Evolutionary conservation across 208 protist genomes (phyloP).

Genomic region (Leishmania braziliensis): DNA sequence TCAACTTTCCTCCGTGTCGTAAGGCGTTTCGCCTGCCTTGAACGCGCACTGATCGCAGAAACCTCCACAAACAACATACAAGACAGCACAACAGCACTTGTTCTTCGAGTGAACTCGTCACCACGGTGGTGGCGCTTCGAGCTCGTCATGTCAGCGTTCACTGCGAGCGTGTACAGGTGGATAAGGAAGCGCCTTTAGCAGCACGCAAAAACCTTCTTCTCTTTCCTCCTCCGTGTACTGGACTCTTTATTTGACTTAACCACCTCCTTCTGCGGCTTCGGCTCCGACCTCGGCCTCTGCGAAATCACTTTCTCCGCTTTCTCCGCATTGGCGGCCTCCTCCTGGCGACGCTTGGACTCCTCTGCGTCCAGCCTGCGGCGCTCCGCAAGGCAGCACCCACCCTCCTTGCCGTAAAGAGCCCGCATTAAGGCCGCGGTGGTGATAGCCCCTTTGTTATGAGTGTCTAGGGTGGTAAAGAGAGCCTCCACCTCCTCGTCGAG

Average conservation of each 20-base stretch:
- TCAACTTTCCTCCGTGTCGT: background rate
- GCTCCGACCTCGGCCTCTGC: background rate
- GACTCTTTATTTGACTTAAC: too few relatives aligned
- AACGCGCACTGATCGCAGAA: background rate
- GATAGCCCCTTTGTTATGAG: conserved; percentile 72
- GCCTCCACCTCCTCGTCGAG: conserved; percentile 75
- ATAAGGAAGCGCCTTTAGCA: conserved; percentile 27
- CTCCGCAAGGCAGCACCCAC: conserved; percentile 46
- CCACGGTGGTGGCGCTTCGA: background rate
- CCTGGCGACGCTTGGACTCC: conserved; percentile 35
- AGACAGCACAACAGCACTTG: conserved; percentile 1
- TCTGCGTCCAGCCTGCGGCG: conserved; percentile 48
- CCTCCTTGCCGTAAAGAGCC: conserved; percentile 73
- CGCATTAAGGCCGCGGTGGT: conserved; percentile 74
- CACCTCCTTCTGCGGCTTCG: background rate
- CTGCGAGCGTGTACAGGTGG: background rate
- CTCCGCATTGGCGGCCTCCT: conserved; percentile 25
- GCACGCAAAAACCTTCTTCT: conserved; percentile 62
- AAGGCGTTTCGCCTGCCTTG: background rate
- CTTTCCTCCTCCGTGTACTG: conserved; percentile 7
- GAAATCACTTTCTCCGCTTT: conserved; percentile 15
- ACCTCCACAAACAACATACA: conserved; percentile 9
- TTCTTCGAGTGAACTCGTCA: background rate
- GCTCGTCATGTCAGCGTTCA: background rate
- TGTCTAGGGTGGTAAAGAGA: conserved; percentile 79